These are phyloP conservation scores for Persicaria tinctoria DNA, from an alignment of 148 eudicot species.

Conservation along the genomic window DNA sequence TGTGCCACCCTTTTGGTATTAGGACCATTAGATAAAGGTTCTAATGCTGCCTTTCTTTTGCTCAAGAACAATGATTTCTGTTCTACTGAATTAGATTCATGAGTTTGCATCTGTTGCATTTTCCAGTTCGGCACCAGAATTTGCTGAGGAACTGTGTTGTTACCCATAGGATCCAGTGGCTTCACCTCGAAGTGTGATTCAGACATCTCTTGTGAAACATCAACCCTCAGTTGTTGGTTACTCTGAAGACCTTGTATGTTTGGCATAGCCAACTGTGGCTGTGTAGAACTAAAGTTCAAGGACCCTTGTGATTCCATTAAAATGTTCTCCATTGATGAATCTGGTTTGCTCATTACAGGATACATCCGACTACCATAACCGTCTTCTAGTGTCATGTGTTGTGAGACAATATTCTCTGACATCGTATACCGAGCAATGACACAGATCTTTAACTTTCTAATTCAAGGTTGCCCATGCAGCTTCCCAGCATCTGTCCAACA, in stretches of 20 bases:
- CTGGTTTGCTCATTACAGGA: conserved; percentile 28
- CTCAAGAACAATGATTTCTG: conserved; percentile 27
- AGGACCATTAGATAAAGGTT: conserved; percentile 20
- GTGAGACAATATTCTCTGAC: conserved; percentile 45
- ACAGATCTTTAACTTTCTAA: conserved; percentile 13
- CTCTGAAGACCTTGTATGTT: conserved; percentile 22
- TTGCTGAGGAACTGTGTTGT: conserved; percentile 21
- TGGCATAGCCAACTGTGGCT: conserved; percentile 31
- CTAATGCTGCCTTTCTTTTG: conserved; percentile 57
- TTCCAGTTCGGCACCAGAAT: conserved; percentile 20
- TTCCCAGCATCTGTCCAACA: conserved; percentile 6
- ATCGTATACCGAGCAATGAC: conserved; percentile 18
- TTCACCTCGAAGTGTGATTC: conserved; percentile 18
- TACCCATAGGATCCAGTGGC: conserved; percentile 21
- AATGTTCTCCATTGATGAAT: conserved; percentile 30
- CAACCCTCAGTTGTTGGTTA: conserved; percentile 21
- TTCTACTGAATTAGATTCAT: conserved; percentile 22
- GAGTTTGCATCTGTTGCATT: conserved; percentile 14
- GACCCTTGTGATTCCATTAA: conserved; percentile 31
- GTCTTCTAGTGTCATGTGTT: conserved; percentile 29
- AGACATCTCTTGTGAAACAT: conserved; percentile 21
- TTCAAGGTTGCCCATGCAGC: conserved; percentile 4
- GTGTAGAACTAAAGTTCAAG: conserved; percentile 22
- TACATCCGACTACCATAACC: conserved; percentile 37
- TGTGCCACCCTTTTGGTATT: conserved; percentile 34